These are phyloP conservation scores for Botrytis squamosa DNA, from an alignment of 2,329 filamentous ascomycete species.

Conservation along the genomic window DNA sequence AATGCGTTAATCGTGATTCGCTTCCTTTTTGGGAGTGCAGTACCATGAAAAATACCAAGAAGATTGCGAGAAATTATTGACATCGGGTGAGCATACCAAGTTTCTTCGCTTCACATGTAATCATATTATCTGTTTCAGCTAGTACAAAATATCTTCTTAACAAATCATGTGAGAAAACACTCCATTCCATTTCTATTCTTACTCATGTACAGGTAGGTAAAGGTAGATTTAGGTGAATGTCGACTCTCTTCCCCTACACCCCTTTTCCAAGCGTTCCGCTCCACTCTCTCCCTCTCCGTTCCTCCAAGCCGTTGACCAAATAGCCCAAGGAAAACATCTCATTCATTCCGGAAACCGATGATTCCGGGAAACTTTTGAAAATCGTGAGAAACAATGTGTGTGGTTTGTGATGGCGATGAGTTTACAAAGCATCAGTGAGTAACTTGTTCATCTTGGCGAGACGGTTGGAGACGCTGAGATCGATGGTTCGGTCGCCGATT, in stretches of 20 bases:
- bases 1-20: background rate
- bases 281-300: background rate
- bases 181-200: slow-evolving; percentile 20
- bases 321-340: background rate
- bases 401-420: slow-evolving; percentile 27
- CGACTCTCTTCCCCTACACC: background rate
- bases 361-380: slow-evolving; percentile 16
- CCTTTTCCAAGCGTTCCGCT: background rate
- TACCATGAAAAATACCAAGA: background rate
- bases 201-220: slow-evolving; percentile 26
- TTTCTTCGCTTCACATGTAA: background rate
- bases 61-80: background rate
- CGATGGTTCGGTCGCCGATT: slow-evolving; percentile 96
- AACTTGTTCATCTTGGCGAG: slow-evolving; percentile 99
- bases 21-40: background rate
- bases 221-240: slow-evolving; percentile 9
- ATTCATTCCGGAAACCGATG: background rate
- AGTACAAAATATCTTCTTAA: background rate
- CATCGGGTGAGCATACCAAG: background rate
- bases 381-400: slow-evolving; percentile 31
- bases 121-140: background rate
- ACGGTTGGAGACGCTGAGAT: slow-evolving; percentile 92
- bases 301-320: background rate
- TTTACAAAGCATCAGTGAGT: slow-evolving; percentile 94
- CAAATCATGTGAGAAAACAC: background rate